These are phyloP conservation scores for Chlamydomonas sphaeroides DNA, from an alignment of 139 green algal genomes.

Conservation along the genomic window DNA sequence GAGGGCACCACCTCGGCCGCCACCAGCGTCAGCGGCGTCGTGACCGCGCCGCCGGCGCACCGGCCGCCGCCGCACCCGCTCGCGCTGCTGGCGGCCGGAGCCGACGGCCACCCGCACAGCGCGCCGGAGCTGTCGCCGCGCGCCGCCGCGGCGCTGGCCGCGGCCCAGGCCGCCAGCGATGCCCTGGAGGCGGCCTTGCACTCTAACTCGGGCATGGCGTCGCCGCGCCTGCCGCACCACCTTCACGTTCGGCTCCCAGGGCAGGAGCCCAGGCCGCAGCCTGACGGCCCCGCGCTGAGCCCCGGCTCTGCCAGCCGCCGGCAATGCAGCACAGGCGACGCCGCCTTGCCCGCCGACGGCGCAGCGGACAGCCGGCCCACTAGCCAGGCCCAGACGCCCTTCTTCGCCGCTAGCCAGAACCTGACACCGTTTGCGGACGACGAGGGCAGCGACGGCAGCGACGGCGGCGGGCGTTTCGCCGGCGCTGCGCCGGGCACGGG, in stretches of 20 bases:
- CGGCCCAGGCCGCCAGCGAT: no score
- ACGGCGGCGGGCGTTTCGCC: no score
- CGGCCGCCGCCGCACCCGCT: not conserved
- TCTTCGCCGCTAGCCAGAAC: not conserved
- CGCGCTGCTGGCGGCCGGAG: not conserved
- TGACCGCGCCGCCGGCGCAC: not conserved
- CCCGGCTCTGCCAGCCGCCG: no score
- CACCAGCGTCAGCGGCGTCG: constrained; percentile 1
- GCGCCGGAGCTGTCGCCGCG: no score
- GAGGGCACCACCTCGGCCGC: not conserved
- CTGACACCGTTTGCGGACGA: no score
- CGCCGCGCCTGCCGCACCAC: not conserved
- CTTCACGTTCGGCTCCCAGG: not conserved
- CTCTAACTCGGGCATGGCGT: no score
- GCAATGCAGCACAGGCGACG: not conserved
- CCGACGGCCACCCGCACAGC: not conserved
- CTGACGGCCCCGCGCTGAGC: not conserved
- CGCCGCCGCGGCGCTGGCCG: no score
- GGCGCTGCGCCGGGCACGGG: no score
- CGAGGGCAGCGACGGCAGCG: no score
- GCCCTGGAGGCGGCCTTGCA: no score
- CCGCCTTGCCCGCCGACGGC: not conserved
- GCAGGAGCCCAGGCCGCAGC: no score
- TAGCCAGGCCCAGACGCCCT: not conserved
- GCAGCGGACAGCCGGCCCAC: not conserved